Conservation (phyloP, 768 basidiomycete genomes). For the Cyathus striatus region DNA sequence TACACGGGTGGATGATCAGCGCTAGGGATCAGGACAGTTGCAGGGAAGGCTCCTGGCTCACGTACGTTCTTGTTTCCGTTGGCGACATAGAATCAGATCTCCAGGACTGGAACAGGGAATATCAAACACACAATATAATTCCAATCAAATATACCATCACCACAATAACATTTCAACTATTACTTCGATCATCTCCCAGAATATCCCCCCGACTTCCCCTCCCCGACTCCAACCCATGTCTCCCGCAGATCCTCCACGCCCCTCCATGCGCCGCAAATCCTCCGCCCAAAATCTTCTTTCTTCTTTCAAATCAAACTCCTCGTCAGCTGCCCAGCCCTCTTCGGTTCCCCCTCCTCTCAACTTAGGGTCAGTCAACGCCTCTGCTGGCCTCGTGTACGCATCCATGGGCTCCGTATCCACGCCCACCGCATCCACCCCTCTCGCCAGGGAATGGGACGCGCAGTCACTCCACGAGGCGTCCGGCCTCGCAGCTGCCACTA, state of each 20-base stretch:
- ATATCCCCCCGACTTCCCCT: no score
- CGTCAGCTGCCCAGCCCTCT: constrained; percentile 19
- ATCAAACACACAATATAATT: no score
- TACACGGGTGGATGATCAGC: no score
- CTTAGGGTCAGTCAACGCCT: constrained; percentile 22
- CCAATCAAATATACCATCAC: no score
- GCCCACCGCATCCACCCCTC: constrained; percentile 34
- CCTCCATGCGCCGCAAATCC: constrained; percentile 77
- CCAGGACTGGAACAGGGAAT: no score
- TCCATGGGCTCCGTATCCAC: constrained; percentile 32
- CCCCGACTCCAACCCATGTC: constrained; percentile 40
- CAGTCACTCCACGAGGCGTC: constrained; percentile 56
- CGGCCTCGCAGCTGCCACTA: constrained; percentile 27
- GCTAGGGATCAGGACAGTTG: no score
- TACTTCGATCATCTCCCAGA: no score
- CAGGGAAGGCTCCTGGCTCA: no score
- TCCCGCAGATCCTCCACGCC: constrained; percentile 35
- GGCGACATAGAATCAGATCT: no score
- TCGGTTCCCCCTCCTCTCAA: constrained; percentile 27
- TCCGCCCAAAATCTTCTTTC: constrained; percentile 81
- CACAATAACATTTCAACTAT: no score
- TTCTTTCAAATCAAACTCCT: constrained; percentile 44
- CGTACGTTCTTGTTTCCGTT: no score
- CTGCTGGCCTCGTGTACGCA: constrained; percentile 30
- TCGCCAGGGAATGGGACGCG: constrained; percentile 64